Base-by-base conservation (phyloP, 2,329 filamentous ascomycete genomes). In the Dactylonectria estremocensis region DNA sequence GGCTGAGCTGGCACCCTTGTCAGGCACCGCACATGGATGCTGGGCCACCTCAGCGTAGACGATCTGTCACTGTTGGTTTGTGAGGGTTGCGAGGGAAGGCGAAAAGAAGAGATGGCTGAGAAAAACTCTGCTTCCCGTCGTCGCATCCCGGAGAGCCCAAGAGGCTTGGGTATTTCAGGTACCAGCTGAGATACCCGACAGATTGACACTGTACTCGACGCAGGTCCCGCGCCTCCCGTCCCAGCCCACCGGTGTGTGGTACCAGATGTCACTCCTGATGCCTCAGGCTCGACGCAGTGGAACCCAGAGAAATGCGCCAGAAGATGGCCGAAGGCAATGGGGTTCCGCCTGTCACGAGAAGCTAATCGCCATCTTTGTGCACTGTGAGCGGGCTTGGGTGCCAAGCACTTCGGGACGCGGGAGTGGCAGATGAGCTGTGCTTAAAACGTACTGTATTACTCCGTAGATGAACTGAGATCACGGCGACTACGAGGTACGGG, bases 101-200 rank as follows among this genome's bases (percentile, higher is more conserved):
- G 50, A 40, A 20, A 24, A 43, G 54, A 60, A 61, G 67, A 69
- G 61, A 69, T 58, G 69, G 67, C 69, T 46, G 46, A 64, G 63
- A 74, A 74, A 74, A 74, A 74, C 70, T 74, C 72, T 74, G 72
- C 68, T 57, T 24, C 48, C 5, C 46, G 18, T 48, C 58, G 54
- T 49, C 9, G 50, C 57, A 13, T 18, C 13, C 55, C 54, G 56
- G 31, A 61, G 59, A 57, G 57, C 54, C 24, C 7, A 48, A 40
- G 52, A 58, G 69, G 49, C 56, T 28, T 72, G 64, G 24, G 31
- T 28, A 5, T 28, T 28, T 28, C 24, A 28, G 24, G 24, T 28
- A 28, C 24, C 1, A 28, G 24, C 24, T 28, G 24, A 28, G 24
- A 28, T 28, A 28, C 24, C 24, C 24, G 16, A 20, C 13, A n/a